These are phyloP conservation scores for Trichophyton equinum DNA, from an alignment of 2,329 filamentous ascomycete species.

Conservation along the genomic window DNA sequence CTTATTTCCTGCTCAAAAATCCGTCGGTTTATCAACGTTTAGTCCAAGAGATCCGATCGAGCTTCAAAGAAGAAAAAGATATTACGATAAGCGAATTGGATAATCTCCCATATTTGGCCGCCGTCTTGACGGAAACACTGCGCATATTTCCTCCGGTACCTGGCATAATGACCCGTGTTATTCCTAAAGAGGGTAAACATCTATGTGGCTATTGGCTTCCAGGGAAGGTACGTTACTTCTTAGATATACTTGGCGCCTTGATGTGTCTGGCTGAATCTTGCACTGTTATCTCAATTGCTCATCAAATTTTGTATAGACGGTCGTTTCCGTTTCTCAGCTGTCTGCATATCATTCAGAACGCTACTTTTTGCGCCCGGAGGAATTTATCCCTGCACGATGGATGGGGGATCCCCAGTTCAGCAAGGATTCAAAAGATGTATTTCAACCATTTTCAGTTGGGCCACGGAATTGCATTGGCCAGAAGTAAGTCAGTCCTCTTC, in stretches of 20 bases:
- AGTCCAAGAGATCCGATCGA: slow-evolving; percentile 8
- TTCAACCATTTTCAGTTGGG: slow-evolving; percentile 15
- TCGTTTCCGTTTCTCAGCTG: slow-evolving; percentile 12
- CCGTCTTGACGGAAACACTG: slow-evolving; percentile 17
- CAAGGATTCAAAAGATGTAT: slow-evolving; percentile 10
- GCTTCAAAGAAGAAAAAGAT: slow-evolving; percentile 7
- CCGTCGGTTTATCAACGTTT: slow-evolving; percentile 9
- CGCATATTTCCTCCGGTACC: slow-evolving; percentile 17
- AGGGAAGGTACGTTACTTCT: slow-evolving; percentile 7
- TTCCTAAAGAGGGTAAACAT: slow-evolving; percentile 11
- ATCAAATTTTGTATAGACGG: neutral
- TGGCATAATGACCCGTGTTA: slow-evolving; percentile 13
- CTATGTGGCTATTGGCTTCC: slow-evolving; percentile 15
- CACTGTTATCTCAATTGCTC: neutral
- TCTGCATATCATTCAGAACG: slow-evolving; percentile 9
- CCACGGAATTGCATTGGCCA: slow-evolving; percentile 15
- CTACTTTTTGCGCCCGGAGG: slow-evolving; percentile 15
- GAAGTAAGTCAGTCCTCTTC: slow-evolving; percentile 8
- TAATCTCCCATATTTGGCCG: slow-evolving; percentile 13
- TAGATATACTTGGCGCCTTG: neutral
- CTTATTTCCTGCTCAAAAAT: slow-evolving; percentile 25
- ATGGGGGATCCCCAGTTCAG: slow-evolving; percentile 7
- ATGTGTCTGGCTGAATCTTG: too few relatives aligned
- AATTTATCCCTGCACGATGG: slow-evolving; percentile 18
- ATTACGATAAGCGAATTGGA: slow-evolving; percentile 8